Base-by-base conservation (phyloP, 768 basidiomycete species). In the Kwoniella bestiolae region DNA sequence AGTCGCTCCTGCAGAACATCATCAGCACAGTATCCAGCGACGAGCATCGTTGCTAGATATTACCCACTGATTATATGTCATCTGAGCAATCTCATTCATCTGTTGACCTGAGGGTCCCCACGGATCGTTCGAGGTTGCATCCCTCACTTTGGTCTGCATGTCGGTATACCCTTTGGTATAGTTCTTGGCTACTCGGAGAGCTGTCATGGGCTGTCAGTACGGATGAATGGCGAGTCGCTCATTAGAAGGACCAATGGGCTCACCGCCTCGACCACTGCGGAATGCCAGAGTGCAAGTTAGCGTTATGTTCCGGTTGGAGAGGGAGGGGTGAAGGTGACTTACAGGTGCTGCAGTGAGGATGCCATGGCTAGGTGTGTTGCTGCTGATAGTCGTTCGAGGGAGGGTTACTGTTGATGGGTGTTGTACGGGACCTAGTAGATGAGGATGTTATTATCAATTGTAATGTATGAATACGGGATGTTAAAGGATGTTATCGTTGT, bases 31-130 rank as follows among this genome's bases (percentile, higher is more conserved):
- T 35, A 9, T 18, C 32, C 32, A 28, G 60, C 38, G 35, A 31
- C 28, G 44, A 21, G 9, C 28, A 21, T 46, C 21, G 14, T n/a
- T 16, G 14, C 26, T 29, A 23, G 31, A 3, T 41, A n/a, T 44
- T 14, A 85, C 90, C 79, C 73, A 94, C 94, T 96, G 95, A 83
- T 96, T 96, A 82, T 92, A 97, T 16, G 92, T 94, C 82, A 98
- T 80, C 80, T 96, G 93, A 0, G 95, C 95, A 71, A 99, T 87
- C 83, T 97, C 95, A 84, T 96, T 96, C 96, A 99, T 98, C 85
- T 95, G 94, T 0, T 92, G 92, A 5, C 95, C 94, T 7, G 91
- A 91, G 4, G 95, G 95, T 0, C 95, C 95, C 93, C 94, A 96
- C 9, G 95, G 92, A 80, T 98, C 95, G 83, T 97, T 97, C 25